Conservation (phyloP, 345 rosid species). For the Sapria himalayana region DNA sequence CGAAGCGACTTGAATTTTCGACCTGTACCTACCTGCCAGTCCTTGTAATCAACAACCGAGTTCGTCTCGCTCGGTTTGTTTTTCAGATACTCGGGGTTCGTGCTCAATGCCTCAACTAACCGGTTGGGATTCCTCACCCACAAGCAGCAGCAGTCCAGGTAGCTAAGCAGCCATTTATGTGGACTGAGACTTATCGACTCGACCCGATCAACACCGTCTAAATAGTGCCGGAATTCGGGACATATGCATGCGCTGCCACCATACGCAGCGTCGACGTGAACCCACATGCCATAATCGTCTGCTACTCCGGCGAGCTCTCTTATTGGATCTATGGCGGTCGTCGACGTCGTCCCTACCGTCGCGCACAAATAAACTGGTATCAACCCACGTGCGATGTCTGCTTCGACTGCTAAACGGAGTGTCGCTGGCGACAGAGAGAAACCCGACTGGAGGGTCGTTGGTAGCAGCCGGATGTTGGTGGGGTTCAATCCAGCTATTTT, state of each 20-base stretch:
- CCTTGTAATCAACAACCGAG: constrained; percentile 22
- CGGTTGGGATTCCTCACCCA: constrained; percentile 20
- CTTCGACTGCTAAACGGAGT: constrained; percentile 6
- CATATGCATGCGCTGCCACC: constrained; percentile 32
- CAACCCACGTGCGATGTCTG: constrained; percentile 17
- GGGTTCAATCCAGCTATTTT: constrained; percentile 17
- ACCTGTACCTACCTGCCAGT: constrained; percentile 30
- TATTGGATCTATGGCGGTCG: constrained; percentile 23
- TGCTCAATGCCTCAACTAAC: constrained; percentile 16
- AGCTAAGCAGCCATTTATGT: constrained; percentile 32
- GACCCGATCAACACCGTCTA: constrained; percentile 20
- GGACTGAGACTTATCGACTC: constrained; percentile 24
- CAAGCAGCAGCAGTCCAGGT: constrained; percentile 25
- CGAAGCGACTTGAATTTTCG: constrained; percentile 23
- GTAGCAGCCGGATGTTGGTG: constrained; percentile 8
- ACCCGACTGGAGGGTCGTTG: constrained; percentile 6
- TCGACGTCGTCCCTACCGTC: constrained; percentile 26
- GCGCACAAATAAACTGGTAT: constrained; percentile 22
- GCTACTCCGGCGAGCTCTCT: constrained; percentile 17
- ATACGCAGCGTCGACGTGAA: constrained; percentile 34
- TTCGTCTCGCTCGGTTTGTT: constrained; percentile 15
- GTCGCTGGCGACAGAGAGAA: constrained; percentile 13
- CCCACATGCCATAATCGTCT: constrained; percentile 14
- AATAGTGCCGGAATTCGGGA: constrained; percentile 23
- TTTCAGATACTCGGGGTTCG: constrained; percentile 18